Evolutionary conservation across 225 moss, liverwort and hornwort genomes (phyloP).

Genomic region (Sphagnum contortum): DNA sequence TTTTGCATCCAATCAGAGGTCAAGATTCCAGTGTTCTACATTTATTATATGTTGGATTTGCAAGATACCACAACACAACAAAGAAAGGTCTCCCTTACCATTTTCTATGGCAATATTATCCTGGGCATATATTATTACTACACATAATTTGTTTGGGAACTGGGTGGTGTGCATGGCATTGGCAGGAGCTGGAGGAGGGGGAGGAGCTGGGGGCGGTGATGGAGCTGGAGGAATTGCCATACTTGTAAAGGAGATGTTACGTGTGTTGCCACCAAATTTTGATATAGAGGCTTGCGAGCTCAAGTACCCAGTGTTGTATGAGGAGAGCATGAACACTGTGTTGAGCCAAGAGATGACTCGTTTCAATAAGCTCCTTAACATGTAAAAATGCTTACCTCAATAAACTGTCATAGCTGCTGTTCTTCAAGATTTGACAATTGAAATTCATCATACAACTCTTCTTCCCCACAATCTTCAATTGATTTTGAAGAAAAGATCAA

Average conservation of each 20-base stretch:
- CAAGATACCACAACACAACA: too few species aligned
- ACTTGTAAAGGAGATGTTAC: constrained; percentile 55
- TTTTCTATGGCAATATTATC: too few species aligned
- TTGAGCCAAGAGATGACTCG: constrained; percentile 94
- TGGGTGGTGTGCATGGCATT: too few species aligned
- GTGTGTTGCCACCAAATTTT: constrained; percentile 56
- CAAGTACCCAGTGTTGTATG: constrained; percentile 79
- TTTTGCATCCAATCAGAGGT: too few species aligned
- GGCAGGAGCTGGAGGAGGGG: constrained; percentile 36
- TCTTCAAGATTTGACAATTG: too few species aligned
- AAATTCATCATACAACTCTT: not conserved
- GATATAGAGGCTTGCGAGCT: constrained; percentile 79
- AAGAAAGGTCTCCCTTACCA: too few species aligned
- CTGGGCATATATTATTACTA: too few species aligned
- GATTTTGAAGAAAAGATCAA: not conserved
- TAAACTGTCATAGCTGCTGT: not conserved
- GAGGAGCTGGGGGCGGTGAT: constrained; percentile 24
- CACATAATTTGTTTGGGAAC: too few species aligned
- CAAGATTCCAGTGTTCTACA: too few species aligned
- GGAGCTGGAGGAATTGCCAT: constrained; percentile 47
- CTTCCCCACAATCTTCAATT: not conserved
- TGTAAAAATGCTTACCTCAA: constrained; percentile 15
- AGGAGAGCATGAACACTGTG: constrained; percentile 96
- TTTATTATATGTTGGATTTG: too few species aligned
- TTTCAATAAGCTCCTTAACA: constrained; percentile 76